Evolutionary conservation across 2,329 filamentous ascomycete species (phyloP).

Genomic region (Bipolaris oryzae): DNA sequence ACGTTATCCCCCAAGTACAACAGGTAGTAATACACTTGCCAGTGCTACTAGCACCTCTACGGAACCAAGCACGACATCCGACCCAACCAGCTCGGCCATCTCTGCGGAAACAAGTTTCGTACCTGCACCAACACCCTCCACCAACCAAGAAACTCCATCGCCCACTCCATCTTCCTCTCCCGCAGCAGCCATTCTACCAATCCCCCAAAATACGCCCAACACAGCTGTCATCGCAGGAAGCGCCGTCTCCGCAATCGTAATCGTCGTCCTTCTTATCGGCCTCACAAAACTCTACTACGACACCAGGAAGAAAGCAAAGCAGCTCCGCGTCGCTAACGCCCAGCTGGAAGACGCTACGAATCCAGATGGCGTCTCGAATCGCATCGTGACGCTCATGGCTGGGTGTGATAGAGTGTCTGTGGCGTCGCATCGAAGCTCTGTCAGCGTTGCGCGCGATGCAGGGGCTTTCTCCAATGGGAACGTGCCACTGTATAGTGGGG

Average conservation of each 20-base stretch:
- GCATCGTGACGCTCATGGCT: slow-evolving; percentile 14
- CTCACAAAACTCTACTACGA: slow-evolving; percentile 11
- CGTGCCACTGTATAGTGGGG: neutral
- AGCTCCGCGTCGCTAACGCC: slow-evolving; percentile 13
- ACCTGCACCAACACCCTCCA: neutral
- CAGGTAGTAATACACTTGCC: neutral
- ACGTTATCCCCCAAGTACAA: neutral
- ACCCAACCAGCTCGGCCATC: neutral
- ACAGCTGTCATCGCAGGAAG: slow-evolving; percentile 1
- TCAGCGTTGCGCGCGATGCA: neutral
- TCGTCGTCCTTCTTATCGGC: slow-evolving; percentile 1
- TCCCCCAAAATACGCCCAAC: neutral
- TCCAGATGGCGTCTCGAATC: slow-evolving; percentile 7
- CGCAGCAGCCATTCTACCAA: neutral
- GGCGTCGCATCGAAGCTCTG: neutral
- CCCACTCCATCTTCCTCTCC: neutral
- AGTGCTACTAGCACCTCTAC: neutral
- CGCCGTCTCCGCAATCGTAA: neutral
- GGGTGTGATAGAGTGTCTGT: neutral
- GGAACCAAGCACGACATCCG: neutral
- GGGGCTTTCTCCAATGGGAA: neutral
- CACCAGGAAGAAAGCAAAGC: slow-evolving; percentile 11
- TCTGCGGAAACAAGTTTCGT: neutral
- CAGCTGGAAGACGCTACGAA: slow-evolving; percentile 7
- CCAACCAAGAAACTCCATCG: neutral